A percentile compares a stretch with the other conserved stretches of the same genome.
These are phyloP conservation scores for Gryganskiella cystojenkinii DNA, from an alignment of 192 early-diverging fungal species.

Conservation along the genomic window DNA sequence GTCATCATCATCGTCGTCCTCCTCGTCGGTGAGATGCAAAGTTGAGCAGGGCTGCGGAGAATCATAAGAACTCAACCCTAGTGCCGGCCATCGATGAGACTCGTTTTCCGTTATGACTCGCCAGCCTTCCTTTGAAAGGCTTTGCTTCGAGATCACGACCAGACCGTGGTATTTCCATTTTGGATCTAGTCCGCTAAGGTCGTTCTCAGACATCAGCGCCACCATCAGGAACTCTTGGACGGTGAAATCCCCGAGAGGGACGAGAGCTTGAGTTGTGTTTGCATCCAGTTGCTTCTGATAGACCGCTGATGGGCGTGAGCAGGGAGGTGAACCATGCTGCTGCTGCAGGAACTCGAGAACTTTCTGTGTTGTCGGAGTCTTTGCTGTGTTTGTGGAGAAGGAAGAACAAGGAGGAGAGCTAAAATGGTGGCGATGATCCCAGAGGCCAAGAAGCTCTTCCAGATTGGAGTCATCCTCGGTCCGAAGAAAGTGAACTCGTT, in stretches of 20 bases:
- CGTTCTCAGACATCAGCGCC: background rate
- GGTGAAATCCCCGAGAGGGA: background rate
- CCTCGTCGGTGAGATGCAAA: too few relatives aligned
- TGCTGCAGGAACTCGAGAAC: background rate
- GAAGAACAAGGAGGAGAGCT: background rate
- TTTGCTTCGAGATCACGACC: background rate
- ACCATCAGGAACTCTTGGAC: background rate
- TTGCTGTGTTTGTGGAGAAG: too few relatives aligned
- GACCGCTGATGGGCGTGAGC: too few relatives aligned
- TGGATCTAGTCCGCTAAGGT: background rate
- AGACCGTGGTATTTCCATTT: slow-evolving; percentile 7
- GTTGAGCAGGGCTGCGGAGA: too few relatives aligned
- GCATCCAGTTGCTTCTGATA: too few relatives aligned
- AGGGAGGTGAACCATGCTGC: too few relatives aligned
- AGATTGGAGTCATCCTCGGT: slow-evolving; percentile 8
- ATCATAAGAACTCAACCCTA: too few relatives aligned
- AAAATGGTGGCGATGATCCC: background rate
- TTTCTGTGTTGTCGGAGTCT: background rate
- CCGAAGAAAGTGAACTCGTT: slow-evolving; percentile 8
- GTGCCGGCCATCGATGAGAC: too few relatives aligned
- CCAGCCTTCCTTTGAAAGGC: background rate
- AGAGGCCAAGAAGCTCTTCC: slow-evolving; percentile 4
- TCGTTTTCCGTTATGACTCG: background rate
- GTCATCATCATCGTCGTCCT: slow-evolving; percentile 34
- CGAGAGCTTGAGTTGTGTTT: too few relatives aligned